A percentile compares a stretch with the other conserved stretches of the same genome.
Evolutionary conservation across 1,284 basidiomycete genomes (phyloP).

Genomic region (Chalciporus piperatoides): DNA sequence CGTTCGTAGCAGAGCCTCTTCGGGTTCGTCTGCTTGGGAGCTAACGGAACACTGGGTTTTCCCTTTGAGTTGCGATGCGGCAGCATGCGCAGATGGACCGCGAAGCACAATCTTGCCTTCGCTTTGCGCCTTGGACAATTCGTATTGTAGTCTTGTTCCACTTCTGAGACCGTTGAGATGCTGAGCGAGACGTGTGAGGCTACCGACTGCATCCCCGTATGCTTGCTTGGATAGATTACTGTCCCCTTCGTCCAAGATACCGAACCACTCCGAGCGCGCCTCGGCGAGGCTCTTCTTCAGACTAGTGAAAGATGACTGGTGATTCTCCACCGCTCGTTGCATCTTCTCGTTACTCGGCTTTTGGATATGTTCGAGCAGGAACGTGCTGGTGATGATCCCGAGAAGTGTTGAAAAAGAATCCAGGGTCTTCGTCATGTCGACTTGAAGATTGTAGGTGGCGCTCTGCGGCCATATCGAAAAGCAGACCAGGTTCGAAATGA

Average conservation of each 20-base stretch:
- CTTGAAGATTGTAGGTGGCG: constrained; percentile 80
- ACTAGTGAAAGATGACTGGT: constrained; percentile 84
- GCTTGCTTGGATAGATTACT: constrained; percentile 49
- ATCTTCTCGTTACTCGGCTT: constrained; percentile 58
- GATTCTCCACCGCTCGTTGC: constrained; percentile 71
- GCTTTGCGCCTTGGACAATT: constrained; percentile 66
- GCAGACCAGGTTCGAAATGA: constrained; percentile 82
- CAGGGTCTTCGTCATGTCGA: constrained; percentile 80
- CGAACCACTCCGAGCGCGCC: constrained; percentile 79
- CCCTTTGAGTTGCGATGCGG: constrained; percentile 4
- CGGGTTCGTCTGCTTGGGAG: constrained; percentile 41
- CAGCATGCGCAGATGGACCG: constrained; percentile 21
- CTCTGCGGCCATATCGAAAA: constrained; percentile 80
- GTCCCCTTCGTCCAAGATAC: constrained; percentile 37
- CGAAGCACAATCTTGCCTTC: constrained; percentile 48
- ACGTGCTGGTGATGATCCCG: constrained; percentile 75
- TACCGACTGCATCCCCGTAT: constrained; percentile 82
- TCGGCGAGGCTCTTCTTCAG: constrained; percentile 81
- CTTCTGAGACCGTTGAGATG: constrained; percentile 85
- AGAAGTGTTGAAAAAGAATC: constrained; percentile 86
- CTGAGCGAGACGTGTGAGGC: constrained; percentile 84
- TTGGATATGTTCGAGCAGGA: constrained; percentile 68
- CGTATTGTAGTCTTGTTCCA: constrained; percentile 79
- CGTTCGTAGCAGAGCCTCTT: constrained; percentile 57
- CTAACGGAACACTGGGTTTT: constrained; percentile 15